Conservation (phyloP, 1,284 basidiomycete species). For the Ceratobasidium sp. region DNA sequence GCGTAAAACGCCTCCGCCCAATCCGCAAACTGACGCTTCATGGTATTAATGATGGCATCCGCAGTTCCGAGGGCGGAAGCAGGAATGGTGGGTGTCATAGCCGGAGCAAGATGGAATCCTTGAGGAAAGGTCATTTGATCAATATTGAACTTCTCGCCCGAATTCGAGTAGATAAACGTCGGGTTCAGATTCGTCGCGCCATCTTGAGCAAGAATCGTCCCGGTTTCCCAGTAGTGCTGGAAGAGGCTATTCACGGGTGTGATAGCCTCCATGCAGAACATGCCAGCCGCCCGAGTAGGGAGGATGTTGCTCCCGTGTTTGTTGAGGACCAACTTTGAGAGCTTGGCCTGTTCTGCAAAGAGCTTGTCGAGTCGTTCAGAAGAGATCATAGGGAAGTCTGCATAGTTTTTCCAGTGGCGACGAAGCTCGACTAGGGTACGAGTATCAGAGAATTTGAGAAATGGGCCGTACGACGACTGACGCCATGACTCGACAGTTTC, state of each 20-base stretch:
- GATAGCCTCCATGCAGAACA: conserved; percentile 48
- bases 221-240: too few species aligned
- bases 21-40: conserved; percentile 50
- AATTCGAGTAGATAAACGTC: conserved; percentile 55
- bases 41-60: too few species aligned
- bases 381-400: conserved; percentile 45
- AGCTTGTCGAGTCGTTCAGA: conserved; percentile 10
- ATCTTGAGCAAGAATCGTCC: too few species aligned
- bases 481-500: conserved; percentile 55
- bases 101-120: conserved; percentile 57
- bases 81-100: conserved; percentile 46
- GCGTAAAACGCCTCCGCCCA: conserved; percentile 52
- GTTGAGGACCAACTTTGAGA: neutral
- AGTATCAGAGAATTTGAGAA: conserved; percentile 52
- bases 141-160: conserved; percentile 53
- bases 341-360: conserved; percentile 41
- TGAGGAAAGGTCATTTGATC: conserved; percentile 60
- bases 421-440: conserved; percentile 55
- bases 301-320: conserved; percentile 44
- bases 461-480: conserved; percentile 53
- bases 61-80: too few species aligned
- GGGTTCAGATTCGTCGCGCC: conserved; percentile 59
- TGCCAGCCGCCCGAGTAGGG: conserved; percentile 54
- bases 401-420: conserved; percentile 56
- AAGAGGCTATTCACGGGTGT: too few species aligned